These are phyloP conservation scores for Solanum ahanhuiri DNA, from an alignment of 257 asterid species.

Conservation along the genomic window DNA sequence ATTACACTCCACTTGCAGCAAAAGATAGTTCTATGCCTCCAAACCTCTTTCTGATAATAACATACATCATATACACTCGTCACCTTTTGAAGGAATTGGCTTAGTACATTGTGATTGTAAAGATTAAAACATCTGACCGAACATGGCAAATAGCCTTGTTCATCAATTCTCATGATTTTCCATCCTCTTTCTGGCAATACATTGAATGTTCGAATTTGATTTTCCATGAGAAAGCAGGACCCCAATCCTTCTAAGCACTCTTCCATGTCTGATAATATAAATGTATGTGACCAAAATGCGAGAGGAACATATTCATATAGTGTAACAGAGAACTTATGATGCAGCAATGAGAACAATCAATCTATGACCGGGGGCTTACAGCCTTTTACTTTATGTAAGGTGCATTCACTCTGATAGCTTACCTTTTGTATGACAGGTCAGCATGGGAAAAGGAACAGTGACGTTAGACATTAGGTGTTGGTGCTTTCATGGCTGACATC, in stretches of 20 bases:
- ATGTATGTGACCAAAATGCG: neutral
- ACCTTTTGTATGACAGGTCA: slow-evolving; percentile 9
- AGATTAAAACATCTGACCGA: neutral
- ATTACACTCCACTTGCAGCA: neutral
- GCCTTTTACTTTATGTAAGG: neutral
- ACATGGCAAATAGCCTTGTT: neutral
- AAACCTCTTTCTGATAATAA: neutral
- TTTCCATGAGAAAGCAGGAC: neutral
- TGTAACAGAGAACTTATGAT: neutral
- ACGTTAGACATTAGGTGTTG: slow-evolving; percentile 8
- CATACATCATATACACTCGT: neutral
- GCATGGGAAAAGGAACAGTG: neutral
- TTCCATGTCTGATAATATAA: neutral
- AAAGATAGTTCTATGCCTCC: neutral
- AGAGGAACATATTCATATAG: neutral
- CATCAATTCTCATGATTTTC: neutral
- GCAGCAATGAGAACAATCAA: neutral
- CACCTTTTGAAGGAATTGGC: neutral
- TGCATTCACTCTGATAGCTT: neutral
- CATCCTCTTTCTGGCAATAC: neutral
- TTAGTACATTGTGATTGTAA: neutral
- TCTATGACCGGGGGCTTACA: neutral
- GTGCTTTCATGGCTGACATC: neutral
- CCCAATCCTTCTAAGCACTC: neutral
- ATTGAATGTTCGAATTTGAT: neutral